These are phyloP conservation scores for Peniophora sp. DNA, from an alignment of 1,284 basidiomycete genomes.

Conservation along the genomic window DNA sequence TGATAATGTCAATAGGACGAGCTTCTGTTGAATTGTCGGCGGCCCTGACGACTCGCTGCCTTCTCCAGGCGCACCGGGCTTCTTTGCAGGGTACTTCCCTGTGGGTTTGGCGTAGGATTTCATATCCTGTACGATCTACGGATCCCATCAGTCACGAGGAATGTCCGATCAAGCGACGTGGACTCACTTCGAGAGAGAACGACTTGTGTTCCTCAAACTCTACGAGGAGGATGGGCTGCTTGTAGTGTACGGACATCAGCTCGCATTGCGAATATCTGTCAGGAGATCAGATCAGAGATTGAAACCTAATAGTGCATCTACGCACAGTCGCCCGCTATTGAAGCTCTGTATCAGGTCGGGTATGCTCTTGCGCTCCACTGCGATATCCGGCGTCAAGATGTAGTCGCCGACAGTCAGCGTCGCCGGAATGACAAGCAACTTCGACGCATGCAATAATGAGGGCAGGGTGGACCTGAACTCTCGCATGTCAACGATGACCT, in stretches of 20 bases:
- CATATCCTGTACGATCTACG: slow-evolving; percentile 32
- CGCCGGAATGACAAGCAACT: slow-evolving; percentile 78
- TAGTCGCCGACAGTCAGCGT: slow-evolving; percentile 96
- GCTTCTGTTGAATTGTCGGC: slow-evolving; percentile 74
- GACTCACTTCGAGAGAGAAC: slow-evolving; percentile 78
- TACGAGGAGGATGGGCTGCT: slow-evolving; percentile 90
- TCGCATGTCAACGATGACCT: slow-evolving; percentile 95
- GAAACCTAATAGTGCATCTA: slow-evolving; percentile 10
- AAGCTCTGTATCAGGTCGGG: slow-evolving; percentile 89
- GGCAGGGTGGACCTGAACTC: slow-evolving; percentile 94
- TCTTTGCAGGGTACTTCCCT: slow-evolving; percentile 47
- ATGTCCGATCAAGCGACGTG: neutral
- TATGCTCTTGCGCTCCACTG: slow-evolving; percentile 93
- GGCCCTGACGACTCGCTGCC: slow-evolving; percentile 30
- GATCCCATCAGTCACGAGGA: neutral
- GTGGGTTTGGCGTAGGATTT: slow-evolving; percentile 56
- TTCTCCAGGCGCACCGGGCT: slow-evolving; percentile 33
- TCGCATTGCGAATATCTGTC: slow-evolving; percentile 94
- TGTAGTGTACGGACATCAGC: slow-evolving; percentile 93
- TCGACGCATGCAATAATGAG: slow-evolving; percentile 81
- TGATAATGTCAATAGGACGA: slow-evolving; percentile 82
- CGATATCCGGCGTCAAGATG: slow-evolving; percentile 91
- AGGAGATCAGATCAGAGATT: neutral
- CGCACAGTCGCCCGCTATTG: slow-evolving; percentile 87
- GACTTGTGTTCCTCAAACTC: slow-evolving; percentile 98